Percentiles rank a stretch among this genome's conserved stretches.
Evolutionary conservation across 108 stramenopile genomes (phyloP).

Genomic region (Aurantiochytrium sp.): DNA sequence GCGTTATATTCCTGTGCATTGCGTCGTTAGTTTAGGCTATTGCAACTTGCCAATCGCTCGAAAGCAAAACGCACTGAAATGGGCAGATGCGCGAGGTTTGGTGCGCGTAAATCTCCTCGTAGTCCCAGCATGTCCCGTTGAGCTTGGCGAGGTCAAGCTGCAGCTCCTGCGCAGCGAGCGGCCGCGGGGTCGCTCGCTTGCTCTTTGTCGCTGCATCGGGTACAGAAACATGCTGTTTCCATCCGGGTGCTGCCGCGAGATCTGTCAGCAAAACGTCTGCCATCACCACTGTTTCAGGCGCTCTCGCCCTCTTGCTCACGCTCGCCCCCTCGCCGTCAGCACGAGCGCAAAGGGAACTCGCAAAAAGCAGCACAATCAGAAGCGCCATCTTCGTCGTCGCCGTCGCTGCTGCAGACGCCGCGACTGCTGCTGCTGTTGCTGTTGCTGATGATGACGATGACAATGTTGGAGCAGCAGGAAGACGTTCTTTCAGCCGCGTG

Average conservation of each 20-base stretch:
- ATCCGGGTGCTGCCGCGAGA: background rate
- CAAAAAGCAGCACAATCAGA: no score
- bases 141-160: background rate
- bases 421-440: no score
- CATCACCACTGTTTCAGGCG: no score
- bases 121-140: constrained; percentile 3
- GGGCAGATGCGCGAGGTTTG: background rate
- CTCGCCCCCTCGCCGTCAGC: no score
- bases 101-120: background rate
- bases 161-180: background rate
- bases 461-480: no score
- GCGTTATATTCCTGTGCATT: background rate
- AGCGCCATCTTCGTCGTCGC: no score
- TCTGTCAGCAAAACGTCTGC: background rate
- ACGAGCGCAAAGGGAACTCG: no score
- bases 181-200: background rate
- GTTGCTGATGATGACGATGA: no score
- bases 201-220: background rate
- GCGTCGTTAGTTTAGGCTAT: background rate
- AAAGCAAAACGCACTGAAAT: background rate
- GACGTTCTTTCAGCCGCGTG: no score
- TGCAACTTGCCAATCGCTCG: background rate
- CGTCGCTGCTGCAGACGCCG: no score
- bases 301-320: no score
- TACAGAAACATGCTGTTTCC: background rate